Base-by-base conservation (phyloP, 495 filamentous ascomycete genomes). In the Podospora tetraspora region DNA sequence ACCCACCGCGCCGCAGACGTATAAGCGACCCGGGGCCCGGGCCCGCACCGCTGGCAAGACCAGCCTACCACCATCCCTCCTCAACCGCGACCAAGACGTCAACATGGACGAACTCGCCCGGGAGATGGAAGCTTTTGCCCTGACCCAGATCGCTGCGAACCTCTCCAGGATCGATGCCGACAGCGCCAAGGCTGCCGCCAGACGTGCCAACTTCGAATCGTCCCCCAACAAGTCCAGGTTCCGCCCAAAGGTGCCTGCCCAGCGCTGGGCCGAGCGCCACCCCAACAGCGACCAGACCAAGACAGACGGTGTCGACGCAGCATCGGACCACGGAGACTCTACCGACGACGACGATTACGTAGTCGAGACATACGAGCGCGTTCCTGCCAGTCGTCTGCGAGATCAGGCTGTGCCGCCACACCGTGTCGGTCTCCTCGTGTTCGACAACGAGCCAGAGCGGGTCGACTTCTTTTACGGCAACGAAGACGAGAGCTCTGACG, bases 341-440 rank as follows among this genome's bases (percentile, higher is more conserved):
- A 79, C 79, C 9, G 80, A 84, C 67, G 83, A 84, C 22, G 73
- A 76, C 10, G 82, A 86, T 16, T 87, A 85, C 68, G 76, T 87
- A 24, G 73, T 83, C 25, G 84, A 87, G 59, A 84, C 81, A 7
- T 87, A 86, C 69, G 76, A 85, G 59, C 83, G 84, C 13, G 76
- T 86, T 12, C 83, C 84, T 12, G 80, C 76, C 3, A 79, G 81
- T 59, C 78, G 77, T 12, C 70, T 87, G 32, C 77, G 75, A 30
- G 75, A 79, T 24, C 68, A 79, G 32, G 68, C 43, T 13, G 77
- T 81, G 11, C 71, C 74, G 9, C 70, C 78, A 0, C 75, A 81
- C 24, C 78, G 74, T 12, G 75, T 85, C 5, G 84, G 84, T 24
- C 68, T 85, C 11, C 74, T 87, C 34, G 80, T 87, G 13, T 78